Percentiles rank a stretch among this genome's conserved stretches.
phyloP scores from a whole-genome alignment of 257 asterid species.

The Solanum bukasovii region DNA sequence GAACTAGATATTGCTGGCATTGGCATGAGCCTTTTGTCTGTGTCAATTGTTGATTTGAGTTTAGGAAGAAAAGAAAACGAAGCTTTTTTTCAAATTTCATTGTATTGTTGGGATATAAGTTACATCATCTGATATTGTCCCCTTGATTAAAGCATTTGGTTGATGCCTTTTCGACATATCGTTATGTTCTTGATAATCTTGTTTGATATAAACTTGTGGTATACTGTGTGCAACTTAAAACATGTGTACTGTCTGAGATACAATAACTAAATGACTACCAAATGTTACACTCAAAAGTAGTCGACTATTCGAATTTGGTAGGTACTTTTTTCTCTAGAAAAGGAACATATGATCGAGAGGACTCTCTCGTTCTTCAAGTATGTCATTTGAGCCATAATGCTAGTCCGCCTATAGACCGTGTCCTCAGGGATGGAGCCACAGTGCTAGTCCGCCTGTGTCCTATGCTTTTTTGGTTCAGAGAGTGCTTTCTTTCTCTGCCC shows the following conservation, averaged over 20 bases:
- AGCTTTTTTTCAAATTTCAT: background rate
- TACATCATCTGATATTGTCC: background rate
- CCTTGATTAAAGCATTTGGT: background rate
- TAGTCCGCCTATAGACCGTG: background rate
- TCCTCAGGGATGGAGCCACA: background rate
- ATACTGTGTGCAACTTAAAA: background rate
- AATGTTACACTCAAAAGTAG: background rate
- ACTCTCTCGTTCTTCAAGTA: background rate
- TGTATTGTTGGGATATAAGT: background rate
- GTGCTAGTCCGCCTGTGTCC: background rate
- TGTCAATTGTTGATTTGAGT: background rate
- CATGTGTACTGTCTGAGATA: background rate
- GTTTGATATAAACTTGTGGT: background rate
- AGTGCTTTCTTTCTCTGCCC: constrained; percentile 20
- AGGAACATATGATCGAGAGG: background rate
- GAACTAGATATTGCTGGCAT: background rate
- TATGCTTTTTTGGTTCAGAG: constrained; percentile 53
- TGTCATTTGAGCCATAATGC: background rate
- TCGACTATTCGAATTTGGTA: background rate
- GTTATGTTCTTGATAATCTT: background rate
- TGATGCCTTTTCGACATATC: background rate
- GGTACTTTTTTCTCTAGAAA: background rate
- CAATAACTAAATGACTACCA: background rate
- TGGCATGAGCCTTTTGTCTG: background rate
- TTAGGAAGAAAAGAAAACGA: background rate